Base-by-base conservation (phyloP, 78 protist species). In the Reticulomyxa filosa region DNA sequence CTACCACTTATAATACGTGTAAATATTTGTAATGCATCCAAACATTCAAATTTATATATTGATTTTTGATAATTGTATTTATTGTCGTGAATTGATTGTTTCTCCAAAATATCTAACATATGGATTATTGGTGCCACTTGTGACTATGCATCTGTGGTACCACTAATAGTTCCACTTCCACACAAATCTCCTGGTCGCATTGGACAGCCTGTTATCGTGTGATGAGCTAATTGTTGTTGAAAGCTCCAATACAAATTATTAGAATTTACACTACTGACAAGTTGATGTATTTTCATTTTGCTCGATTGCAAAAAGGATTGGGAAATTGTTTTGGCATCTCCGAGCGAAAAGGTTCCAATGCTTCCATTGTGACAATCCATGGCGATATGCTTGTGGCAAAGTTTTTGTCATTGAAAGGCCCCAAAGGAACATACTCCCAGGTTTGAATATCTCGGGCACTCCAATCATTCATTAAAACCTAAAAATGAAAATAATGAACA, bases 121-220 rank as follows among this genome's bases (percentile, higher is more conserved):
- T n/a, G n/a, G n/a, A n/a, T n/a, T n/a, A n/a, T n/a, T n/a, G n/a
- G n/a, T n/a, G n/a, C n/a, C n/a, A n/a, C n/a, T n/a, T n/a, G n/a
- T n/a, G n/a, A n/a, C n/a, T n/a, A n/a, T n/a, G n/a, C n/a, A n/a
- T n/a, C n/a, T n/a, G n/a, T n/a, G n/a, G n/a, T n/a, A n/a, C n/a
- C n/a, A n/a, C n/a, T n/a, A 67, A 87, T 82, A 11, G 94, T 87
- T n/a, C n/a, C n/a, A n/a, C n/a, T n/a, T 53, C 95, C 95, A 11
- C 80, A 29, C 4, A 84, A 38, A 33, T 84, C 90, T 32, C 95
- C 95, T 22, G 95, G 63, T n/a, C 48, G 46, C 72, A 83, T 50
- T 70, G 80, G 80, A 61, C 91, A 84, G 20, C 95, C 95, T 39
- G 23, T 78, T 52, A 78, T 38, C 33, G 82, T 67, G 72, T 84